phyloP scores from a whole-genome alignment of 2,329 filamentous ascomycete genomes.

The Verticillium nubilum region DNA sequence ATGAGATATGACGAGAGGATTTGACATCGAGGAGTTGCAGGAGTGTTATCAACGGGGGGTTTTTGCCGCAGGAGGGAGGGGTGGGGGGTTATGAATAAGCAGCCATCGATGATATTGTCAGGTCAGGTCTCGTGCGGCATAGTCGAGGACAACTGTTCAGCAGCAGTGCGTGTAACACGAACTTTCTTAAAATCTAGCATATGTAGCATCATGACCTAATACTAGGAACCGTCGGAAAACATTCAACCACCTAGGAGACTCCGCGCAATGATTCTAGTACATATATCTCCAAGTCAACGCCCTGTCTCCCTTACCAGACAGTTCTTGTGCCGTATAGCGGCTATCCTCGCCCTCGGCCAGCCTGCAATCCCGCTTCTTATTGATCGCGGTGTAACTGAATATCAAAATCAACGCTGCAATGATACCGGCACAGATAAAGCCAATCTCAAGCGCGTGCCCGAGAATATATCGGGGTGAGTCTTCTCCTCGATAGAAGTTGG shows the following conservation, averaged over 20 bases:
- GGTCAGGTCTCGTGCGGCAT: too few species aligned
- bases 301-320: slow-evolving; percentile 55
- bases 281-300: slow-evolving; percentile 61
- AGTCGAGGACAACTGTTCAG: too few species aligned
- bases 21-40: neutral
- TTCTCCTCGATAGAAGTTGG: slow-evolving; percentile 60
- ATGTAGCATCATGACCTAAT: too few species aligned
- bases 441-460: slow-evolving; percentile 45
- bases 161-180: too few species aligned
- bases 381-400: slow-evolving; percentile 50
- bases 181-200: too few species aligned
- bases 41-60: too few species aligned
- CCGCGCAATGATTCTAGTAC: slow-evolving; percentile 21
- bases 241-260: neutral
- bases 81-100: too few species aligned
- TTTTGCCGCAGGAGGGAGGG: too few species aligned
- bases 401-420: slow-evolving; percentile 37
- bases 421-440: slow-evolving; percentile 40
- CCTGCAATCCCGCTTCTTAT: slow-evolving; percentile 48
- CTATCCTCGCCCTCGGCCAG: slow-evolving; percentile 37
- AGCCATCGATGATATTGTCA: too few species aligned
- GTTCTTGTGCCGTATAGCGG: slow-evolving; percentile 35
- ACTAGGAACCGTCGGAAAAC: too few species aligned
- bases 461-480: slow-evolving; percentile 44
- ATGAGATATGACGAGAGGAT: neutral